Percentiles rank a stretch among this genome's conserved stretches.
phyloP scores from a whole-genome alignment of 1,139 yeast genomes.

The Yamadazyma atlantica region DNA sequence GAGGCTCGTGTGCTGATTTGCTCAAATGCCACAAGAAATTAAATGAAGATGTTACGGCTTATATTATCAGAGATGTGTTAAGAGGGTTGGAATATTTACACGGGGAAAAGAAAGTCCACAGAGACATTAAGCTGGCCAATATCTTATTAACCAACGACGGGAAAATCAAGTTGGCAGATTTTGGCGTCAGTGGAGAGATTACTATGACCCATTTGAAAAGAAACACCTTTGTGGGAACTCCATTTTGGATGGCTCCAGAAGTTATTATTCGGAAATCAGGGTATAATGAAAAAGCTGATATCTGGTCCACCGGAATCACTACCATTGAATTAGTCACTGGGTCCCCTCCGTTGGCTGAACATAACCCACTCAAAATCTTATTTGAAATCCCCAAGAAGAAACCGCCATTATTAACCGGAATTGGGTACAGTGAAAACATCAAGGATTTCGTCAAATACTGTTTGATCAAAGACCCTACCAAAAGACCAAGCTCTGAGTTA shows the following conservation, averaged over 20 bases:
- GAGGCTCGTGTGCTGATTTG: slow-evolving; percentile 84
- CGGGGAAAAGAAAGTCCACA: slow-evolving; percentile 70
- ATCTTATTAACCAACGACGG: slow-evolving; percentile 65
- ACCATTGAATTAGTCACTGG: slow-evolving; percentile 75
- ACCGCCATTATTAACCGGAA: slow-evolving; percentile 59
- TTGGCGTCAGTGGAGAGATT: slow-evolving; percentile 84
- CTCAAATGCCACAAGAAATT: slow-evolving; percentile 51
- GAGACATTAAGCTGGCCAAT: slow-evolving; percentile 85
- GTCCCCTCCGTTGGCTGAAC: slow-evolving; percentile 65
- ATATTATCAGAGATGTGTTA: slow-evolving; percentile 58
- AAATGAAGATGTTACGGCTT: slow-evolving; percentile 58
- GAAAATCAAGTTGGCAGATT: slow-evolving; percentile 72
- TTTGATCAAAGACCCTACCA: slow-evolving; percentile 54
- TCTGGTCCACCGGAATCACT: slow-evolving; percentile 88
- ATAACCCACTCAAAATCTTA: slow-evolving; percentile 74
- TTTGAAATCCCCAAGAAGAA: slow-evolving; percentile 67
- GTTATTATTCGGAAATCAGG: slow-evolving; percentile 57
- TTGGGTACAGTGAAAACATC: slow-evolving; percentile 45
- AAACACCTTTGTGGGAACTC: slow-evolving; percentile 83
- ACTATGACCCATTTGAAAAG: slow-evolving; percentile 59
- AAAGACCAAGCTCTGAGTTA: slow-evolving; percentile 48
- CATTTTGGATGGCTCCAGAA: slow-evolving; percentile 95
- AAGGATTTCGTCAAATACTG: slow-evolving; percentile 63
- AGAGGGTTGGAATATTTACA: slow-evolving; percentile 72
- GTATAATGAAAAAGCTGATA: slow-evolving; percentile 78